Evolutionary conservation across 345 rosid species (phyloP).

Genomic region (Aegle marmelos): DNA sequence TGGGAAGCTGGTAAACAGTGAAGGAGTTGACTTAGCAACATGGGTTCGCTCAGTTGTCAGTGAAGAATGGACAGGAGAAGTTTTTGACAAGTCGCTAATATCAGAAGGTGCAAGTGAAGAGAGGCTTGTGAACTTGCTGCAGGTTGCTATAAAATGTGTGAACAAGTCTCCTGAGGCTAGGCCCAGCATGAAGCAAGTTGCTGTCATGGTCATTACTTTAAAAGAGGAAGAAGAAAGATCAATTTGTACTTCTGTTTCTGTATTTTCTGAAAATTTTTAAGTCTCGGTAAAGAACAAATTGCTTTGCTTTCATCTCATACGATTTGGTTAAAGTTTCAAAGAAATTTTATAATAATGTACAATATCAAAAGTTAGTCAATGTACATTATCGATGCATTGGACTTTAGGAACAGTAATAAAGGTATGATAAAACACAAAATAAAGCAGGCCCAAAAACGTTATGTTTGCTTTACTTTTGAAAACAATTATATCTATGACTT

Average conservation of each 20-base stretch:
- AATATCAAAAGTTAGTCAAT: neutral
- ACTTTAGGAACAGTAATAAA: too few relatives aligned
- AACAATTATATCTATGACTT: too few relatives aligned
- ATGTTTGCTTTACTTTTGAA: too few relatives aligned
- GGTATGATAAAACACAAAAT: too few relatives aligned
- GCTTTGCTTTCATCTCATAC: neutral
- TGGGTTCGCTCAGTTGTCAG: slow-evolving; percentile 57
- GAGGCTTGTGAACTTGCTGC: slow-evolving; percentile 56
- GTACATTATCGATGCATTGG: neutral
- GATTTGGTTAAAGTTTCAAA: neutral
- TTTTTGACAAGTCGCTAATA: slow-evolving; percentile 49
- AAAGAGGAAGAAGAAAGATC: slow-evolving; percentile 58
- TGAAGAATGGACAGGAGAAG: slow-evolving; percentile 68
- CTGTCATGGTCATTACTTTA: slow-evolving; percentile 39
- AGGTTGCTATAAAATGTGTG: slow-evolving; percentile 56
- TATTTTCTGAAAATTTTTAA: slow-evolving; percentile 7
- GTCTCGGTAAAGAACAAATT: neutral
- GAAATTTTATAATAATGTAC: neutral
- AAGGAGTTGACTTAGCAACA: slow-evolving; percentile 44
- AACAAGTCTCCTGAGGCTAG: slow-evolving; percentile 31
- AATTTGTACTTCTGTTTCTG: neutral
- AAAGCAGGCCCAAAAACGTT: too few relatives aligned
- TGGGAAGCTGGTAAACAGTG: slow-evolving; percentile 38
- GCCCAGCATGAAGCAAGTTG: slow-evolving; percentile 44
- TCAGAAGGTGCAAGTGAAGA: slow-evolving; percentile 52